A percentile compares a stretch with the other conserved stretches of the same genome.
phyloP scores from a whole-genome alignment of 2,329 filamentous ascomycete species.

The Alternaria ethzedia region DNA sequence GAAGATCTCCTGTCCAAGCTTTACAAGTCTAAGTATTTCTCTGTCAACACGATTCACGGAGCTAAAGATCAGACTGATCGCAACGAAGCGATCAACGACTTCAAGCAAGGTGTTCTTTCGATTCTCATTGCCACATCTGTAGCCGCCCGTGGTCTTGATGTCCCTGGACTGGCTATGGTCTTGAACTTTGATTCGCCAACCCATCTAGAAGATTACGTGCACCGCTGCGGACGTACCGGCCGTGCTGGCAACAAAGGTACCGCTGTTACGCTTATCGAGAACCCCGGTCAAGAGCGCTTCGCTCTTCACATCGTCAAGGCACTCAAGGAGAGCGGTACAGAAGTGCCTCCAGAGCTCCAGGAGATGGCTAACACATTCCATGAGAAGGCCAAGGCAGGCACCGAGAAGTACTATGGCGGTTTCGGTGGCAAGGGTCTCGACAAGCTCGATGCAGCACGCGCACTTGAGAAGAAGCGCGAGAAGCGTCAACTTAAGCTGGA shows the following conservation, averaged over 20 bases:
- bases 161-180: conserved; percentile 93
- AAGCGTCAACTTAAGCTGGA: conserved; percentile 79
- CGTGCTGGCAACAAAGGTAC: conserved; percentile 94
- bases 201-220: conserved; percentile 95
- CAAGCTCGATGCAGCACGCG: conserved; percentile 86
- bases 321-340: conserved; percentile 86
- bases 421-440: conserved; percentile 97
- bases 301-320: conserved; percentile 89
- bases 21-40: conserved; percentile 54
- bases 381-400: conserved; percentile 90
- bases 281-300: conserved; percentile 88
- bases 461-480: conserved; percentile 83
- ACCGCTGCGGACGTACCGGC: conserved; percentile 90
- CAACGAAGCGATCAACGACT: conserved; percentile 43
- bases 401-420: conserved; percentile 83
- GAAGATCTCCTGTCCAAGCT: conserved; percentile 43
- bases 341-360: conserved; percentile 73
- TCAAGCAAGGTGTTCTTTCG: conserved; percentile 76
- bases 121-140: conserved; percentile 95
- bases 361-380: conserved; percentile 72
- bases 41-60: conserved; percentile 73
- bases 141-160: conserved; percentile 91
- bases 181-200: conserved; percentile 96
- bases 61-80: conserved; percentile 64
- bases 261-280: conserved; percentile 93